Conservation (phyloP, 305 asterid genomes). For the Solanum chacoense region DNA sequence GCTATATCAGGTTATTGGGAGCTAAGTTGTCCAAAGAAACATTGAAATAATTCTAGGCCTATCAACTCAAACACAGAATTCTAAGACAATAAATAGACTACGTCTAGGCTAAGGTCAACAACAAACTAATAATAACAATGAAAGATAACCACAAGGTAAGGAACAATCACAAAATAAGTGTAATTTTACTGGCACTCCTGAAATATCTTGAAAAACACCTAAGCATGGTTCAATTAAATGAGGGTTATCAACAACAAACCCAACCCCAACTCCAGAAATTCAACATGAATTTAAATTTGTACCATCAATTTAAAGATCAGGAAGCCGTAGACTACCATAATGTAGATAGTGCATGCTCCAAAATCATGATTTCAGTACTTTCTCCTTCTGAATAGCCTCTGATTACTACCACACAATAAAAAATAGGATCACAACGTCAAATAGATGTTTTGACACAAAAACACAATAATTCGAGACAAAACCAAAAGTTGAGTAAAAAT, state of each 20-base stretch:
- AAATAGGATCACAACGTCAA: not conserved
- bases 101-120: not conserved
- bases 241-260: not conserved
- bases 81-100: not conserved
- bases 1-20: not conserved
- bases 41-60: no score
- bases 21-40: not conserved
- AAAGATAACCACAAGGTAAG: not conserved
- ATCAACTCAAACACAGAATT: not conserved
- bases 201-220: not conserved
- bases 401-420: no score
- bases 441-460: not conserved
- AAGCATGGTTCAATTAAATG: not conserved
- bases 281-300: not conserved
- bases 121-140: not conserved
- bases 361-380: not conserved
- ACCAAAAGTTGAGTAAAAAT: not conserved
- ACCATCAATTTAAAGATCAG: no score
- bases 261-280: not conserved
- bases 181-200: not conserved
- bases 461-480: not conserved
- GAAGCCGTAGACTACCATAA: no score
- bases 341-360: not conserved
- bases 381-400: not conserved
- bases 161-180: not conserved